phyloP scores from a whole-genome alignment of 257 asterid genomes.

The Nicotiana tabacum region DNA sequence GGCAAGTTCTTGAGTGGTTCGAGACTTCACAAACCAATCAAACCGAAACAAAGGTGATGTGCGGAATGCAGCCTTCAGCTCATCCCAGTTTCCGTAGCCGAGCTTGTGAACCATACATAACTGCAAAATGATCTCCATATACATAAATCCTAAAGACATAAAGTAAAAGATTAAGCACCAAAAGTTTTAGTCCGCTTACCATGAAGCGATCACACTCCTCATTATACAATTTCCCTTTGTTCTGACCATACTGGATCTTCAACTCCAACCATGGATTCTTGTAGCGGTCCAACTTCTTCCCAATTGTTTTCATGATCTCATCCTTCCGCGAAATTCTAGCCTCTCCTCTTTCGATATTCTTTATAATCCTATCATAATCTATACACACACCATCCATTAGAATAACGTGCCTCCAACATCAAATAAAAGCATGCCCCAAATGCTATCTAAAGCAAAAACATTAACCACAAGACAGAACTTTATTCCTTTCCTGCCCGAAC shows the following conservation, averaged over 20 bases:
- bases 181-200: constrained; percentile 37
- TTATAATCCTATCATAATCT: constrained; percentile 94
- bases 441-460: not conserved
- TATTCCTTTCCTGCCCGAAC: not conserved
- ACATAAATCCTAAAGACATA: not conserved
- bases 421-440: not conserved
- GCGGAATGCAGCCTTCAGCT: constrained; percentile 93
- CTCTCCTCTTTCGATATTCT: constrained; percentile 96
- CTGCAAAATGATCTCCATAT: constrained; percentile 26
- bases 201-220: constrained; percentile 99
- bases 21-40: constrained; percentile 98
- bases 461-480: not conserved
- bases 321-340: constrained; percentile 93
- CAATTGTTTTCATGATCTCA: constrained; percentile 97
- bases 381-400: constrained; percentile 25
- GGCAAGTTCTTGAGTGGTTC: constrained; percentile 97
- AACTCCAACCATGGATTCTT: constrained; percentile 97
- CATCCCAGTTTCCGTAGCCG: constrained; percentile 99
- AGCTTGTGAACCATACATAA: constrained; percentile 98
- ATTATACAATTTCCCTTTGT: constrained; percentile 95
- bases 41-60: constrained; percentile 91
- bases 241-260: constrained; percentile 97
- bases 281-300: constrained; percentile 92
- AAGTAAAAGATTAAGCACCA: not conserved
- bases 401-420: not conserved